Evolutionary conservation across 257 asterid species (phyloP).

Genomic region (Rhazya stricta): DNA sequence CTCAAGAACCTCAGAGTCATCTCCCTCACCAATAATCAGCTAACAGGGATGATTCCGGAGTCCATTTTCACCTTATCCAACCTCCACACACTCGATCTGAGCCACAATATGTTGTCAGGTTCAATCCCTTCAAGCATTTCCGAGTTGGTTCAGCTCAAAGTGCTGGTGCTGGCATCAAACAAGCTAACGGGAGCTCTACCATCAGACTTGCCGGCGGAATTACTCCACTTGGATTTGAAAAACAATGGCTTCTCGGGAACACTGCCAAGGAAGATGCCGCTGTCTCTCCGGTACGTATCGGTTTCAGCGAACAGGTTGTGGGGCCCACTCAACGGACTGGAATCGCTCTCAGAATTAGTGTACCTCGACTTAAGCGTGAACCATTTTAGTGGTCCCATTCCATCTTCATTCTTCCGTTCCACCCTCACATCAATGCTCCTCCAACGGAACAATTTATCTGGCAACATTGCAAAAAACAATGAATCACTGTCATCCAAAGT

Average conservation of each 20-base stretch:
- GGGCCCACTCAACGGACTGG: slow-evolving; percentile 55
- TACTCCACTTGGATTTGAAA: slow-evolving; percentile 65
- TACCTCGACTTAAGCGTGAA: slow-evolving; percentile 79
- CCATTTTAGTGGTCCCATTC: slow-evolving; percentile 61
- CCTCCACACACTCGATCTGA: slow-evolving; percentile 76
- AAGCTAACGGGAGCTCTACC: slow-evolving; percentile 42
- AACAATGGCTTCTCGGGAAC: slow-evolving; percentile 45
- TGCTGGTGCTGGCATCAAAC: slow-evolving; percentile 47
- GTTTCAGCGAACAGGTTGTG: slow-evolving; percentile 43
- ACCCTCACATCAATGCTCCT: slow-evolving; percentile 51
- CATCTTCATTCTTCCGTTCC: slow-evolving; percentile 41
- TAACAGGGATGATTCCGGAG: slow-evolving; percentile 48
- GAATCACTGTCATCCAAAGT: slow-evolving; percentile 15
- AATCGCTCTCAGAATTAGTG: slow-evolving; percentile 35
- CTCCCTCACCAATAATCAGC: slow-evolving; percentile 58
- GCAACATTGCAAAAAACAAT: slow-evolving; percentile 36
- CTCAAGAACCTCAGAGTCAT: slow-evolving; percentile 48
- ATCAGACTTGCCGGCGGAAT: slow-evolving; percentile 24
- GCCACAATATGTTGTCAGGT: slow-evolving; percentile 57
- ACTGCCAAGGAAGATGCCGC: slow-evolving; percentile 44
- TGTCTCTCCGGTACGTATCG: slow-evolving; percentile 54
- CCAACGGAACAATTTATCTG: slow-evolving; percentile 87
- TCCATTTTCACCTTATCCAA: slow-evolving; percentile 33
- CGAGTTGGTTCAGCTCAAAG: slow-evolving; percentile 24
- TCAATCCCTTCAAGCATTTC: slow-evolving; percentile 29